Base-by-base conservation (phyloP, 306 rosid species). In the Acacia confusa region DNA sequence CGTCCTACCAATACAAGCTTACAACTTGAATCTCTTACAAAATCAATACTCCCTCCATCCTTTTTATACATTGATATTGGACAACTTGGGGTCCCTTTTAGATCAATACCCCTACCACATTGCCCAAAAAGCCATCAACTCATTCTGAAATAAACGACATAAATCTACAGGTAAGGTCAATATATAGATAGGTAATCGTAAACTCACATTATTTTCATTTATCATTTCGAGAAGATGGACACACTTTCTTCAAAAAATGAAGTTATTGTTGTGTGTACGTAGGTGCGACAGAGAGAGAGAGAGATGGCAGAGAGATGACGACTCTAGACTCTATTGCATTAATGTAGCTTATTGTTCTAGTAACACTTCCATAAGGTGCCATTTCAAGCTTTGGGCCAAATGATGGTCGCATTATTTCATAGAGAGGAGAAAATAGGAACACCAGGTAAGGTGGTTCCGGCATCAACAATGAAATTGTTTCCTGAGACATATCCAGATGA, bases 351-450 rank as follows among this genome's bases (percentile, higher is more conserved):
- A 4, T 2, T 25, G 77, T 9, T 50, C 6, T 63, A 11, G 17
- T 14, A 41, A 20, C 53, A 41, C 43, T 43, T 77, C 53, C 70
- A 57, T 5, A 64, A 15, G 6, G 61, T 12, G 40, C 48, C 72
- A 45, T 64, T 30, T 72, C 57, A 72, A 12, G 13, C 6, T 52
- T 3, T 55, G 6, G 8, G 25, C 1, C 8, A 4, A 72, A 84
- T 25, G 66, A 73, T 53, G 70, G 58, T 66, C 47, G 75, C 81
- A 75, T 27, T 2, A 24, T 34, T 87, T 87, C 83, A 91, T 24
- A 94, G 87, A 64, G 97, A 92, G 19, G 98, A 94, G 81, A 77
- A 94, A 77, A 91, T 90, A 52, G 97, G 97, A 36, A 94, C 67
- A 19, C 98, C 95, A 0, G 95, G 84, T 79, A 94, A 80, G 60